Evolutionary conservation across 2,329 filamentous ascomycete genomes (phyloP).

Genomic region (Hortaea werneckii): DNA sequence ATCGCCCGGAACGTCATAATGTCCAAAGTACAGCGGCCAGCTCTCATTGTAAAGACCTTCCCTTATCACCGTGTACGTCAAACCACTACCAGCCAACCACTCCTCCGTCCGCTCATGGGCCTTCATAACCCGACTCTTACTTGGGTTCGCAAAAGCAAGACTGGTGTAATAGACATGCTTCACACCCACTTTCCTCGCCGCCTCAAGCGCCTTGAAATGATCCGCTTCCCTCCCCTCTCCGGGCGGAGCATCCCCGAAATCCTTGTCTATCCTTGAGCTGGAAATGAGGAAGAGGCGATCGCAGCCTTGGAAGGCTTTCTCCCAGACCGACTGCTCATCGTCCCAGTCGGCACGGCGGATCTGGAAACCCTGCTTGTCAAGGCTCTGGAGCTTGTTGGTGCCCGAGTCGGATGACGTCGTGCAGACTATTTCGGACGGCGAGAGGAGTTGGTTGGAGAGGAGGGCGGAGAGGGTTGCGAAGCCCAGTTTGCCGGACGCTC

Average conservation of each 20-base stretch:
- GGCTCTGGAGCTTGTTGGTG: constrained; percentile 15
- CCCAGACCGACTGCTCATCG: constrained; percentile 23
- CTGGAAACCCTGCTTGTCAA: constrained; percentile 17
- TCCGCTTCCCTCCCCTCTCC: constrained; percentile 35
- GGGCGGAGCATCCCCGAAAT: constrained; percentile 33
- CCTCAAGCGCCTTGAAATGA: constrained; percentile 34
- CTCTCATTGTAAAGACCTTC: constrained; percentile 39
- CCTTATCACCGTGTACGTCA: constrained; percentile 29
- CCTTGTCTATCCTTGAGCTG: constrained; percentile 33
- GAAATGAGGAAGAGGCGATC: constrained; percentile 36
- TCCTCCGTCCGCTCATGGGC: constrained; percentile 38
- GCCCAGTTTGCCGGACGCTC: constrained; percentile 37
- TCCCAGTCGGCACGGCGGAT: constrained; percentile 33
- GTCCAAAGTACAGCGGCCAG: constrained; percentile 39
- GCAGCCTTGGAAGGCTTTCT: constrained; percentile 27
- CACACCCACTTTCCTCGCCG: constrained; percentile 31
- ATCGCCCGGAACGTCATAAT: constrained; percentile 30
- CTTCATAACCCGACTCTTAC: constrained; percentile 35
- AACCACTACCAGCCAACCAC: constrained; percentile 25
- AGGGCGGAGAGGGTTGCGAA: constrained; percentile 33
- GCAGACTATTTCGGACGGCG: constrained; percentile 28
- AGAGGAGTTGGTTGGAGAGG: constrained; percentile 31
- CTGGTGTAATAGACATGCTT: constrained; percentile 39
- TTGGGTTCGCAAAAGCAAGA: constrained; percentile 33
- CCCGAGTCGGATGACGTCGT: constrained; percentile 25